Base-by-base conservation (phyloP, 2,329 filamentous ascomycete species). In the Nemania diffusa region DNA sequence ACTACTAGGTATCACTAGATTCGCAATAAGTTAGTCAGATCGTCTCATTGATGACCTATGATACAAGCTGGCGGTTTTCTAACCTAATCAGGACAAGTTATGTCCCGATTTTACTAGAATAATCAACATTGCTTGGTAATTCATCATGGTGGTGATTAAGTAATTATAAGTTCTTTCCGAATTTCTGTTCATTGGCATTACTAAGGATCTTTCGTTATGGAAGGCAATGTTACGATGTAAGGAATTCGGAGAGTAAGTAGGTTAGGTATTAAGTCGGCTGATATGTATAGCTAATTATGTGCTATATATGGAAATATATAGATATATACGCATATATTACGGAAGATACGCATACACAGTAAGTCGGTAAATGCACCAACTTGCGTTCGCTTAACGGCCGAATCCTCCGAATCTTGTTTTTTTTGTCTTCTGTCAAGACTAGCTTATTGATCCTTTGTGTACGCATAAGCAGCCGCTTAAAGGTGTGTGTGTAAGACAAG, bases 21-120 rank as follows among this genome's bases (percentile, higher is more conserved):
- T 67, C 62, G 65, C 57, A 57, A 65, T 68, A 34, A 13, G 37
- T 40, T 20, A 13, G 52, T 40, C 2, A n/a, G 13, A 62, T 68
- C 17, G 13, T 57, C 61, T 67, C 52, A 58, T 65, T 2, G 8
- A 20, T 27, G 27, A 40, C 37, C 44, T 20, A 15, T 11, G 20
- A 9, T 40, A 24, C 60, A 52, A 57, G 61, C 55, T 32, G 46
- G 20, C 34, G 34, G n/a, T 9, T 22, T 15, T 26, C 29, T 57
- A 62, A 29, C 44, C 44, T 13, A 52, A 48, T 37, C 44, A 20
- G 32, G 20, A 11, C 37, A 29, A 24, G 52, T n/a, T 57, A 0
- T 63, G 11, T 24, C 29, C 22, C 53, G 24, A 44, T 64, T 8
- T n/a, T 24, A 24, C 63, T 56, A 56, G 37, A 57, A 59, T 46